Evolutionary conservation across 345 rosid genomes (phyloP), one percentile per base, ranked within the genome.

Genomic region (Limnanthes douglasii): DNA sequence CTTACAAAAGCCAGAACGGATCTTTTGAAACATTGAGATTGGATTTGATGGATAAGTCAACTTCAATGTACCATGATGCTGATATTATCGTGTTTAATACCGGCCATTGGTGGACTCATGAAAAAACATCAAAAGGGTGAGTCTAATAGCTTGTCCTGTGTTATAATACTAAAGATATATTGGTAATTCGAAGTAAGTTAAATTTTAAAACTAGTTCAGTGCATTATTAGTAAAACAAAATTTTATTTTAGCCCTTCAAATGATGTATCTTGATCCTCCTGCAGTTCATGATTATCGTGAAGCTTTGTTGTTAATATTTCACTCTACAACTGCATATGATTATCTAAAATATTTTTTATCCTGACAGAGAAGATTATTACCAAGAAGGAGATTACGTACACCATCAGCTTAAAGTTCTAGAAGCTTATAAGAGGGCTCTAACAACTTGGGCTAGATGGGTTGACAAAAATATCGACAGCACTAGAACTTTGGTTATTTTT

Each of bases 41-140:
- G 66, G 97, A 88, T 51, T 21, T 83, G 68, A 83, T 88, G 86
- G 93, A 74, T 50, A 46, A 36, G 39, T 57, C 90, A 1, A 73
- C 86, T 5, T 56, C 69, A 2, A 79, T 53, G 79, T 88, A 79
- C 43, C 60, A 43, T 11, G 90, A 79, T 45, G 83, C 97, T 14
- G 93, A 88, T 42, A 53, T 83, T 34, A 51, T 88, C 16, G 52
- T 83, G 39, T 88, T 83, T 62, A 88, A 83, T 46, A 76, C 95
- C 0, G 97, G 97, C 35, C 97, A 83, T 48, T 76, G 97, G 95
- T 83, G 97, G 97, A 88, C 95, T 11, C 95, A 88, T 21, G 97
- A 83, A 47, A 88, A 88, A 71, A 88, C 95, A 19, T 75, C 90
- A 18, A 70, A 49, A 60, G 93, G 93, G 93, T 83, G 55, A 61